Evolutionary conservation across 2,329 filamentous ascomycete species (phyloP), one percentile per base, ranked within the genome.

Genomic region (Fusarium kyushuense): DNA sequence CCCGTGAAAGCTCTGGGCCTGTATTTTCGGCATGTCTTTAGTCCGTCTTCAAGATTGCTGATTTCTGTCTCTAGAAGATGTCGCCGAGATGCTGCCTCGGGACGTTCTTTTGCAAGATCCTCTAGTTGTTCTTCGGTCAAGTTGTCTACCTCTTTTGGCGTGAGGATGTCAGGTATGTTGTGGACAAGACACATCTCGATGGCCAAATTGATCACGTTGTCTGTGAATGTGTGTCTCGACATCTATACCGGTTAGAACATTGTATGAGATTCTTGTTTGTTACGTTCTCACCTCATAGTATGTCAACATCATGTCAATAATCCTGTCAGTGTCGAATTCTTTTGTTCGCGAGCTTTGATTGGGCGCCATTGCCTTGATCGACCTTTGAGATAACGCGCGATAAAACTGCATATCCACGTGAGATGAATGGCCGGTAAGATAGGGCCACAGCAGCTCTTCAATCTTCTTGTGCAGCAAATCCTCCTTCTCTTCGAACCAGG

Each of bases 121-220:
- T 17, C 13, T 6, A 54, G 51, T 3, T 30, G 10, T 5, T 8
- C 14, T 6, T 43, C 36, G 9, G 16, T 13, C 29, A 54, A 35
- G 5, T 7, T 42, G 51, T 57, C 38, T 10, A 85, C 77, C 1
- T 68, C 71, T 1, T 72, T 74, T 2, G 80, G 75, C 0, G 79
- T 82, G 32, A 86, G 74, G 4, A 86, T 82, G 0, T 62, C 54
- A 1, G 79, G 76, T 1, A 86, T 58, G 3, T 81, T 77, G 1
- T 58, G 70, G 0, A 86, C 71, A 1, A 87, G 78, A 43, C 82
- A 84, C 32, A 81, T 82, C 65, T 86, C 84, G 1, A 84, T 76
- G 0, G 79, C 84, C 1, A 85, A 75, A n/a, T 79, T 83, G 19
- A 81, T 76, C 12, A 86, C 74, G 21, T 84, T 84, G 6, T 86